phyloP scores from a whole-genome alignment of 2,329 filamentous ascomycete species.

The Sporothrix luriei region DNA sequence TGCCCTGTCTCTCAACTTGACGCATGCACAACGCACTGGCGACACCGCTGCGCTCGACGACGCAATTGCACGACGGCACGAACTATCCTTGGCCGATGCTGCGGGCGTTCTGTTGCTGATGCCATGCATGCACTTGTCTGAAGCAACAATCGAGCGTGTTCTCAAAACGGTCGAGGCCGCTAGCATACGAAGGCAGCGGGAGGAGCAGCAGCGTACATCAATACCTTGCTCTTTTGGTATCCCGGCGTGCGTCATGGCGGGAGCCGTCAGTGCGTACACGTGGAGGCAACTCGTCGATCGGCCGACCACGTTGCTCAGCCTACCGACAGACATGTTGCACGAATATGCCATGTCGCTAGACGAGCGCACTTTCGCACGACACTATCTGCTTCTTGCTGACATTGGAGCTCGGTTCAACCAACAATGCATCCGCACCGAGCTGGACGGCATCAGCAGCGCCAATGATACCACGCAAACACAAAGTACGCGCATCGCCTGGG shows the following conservation, averaged over 20 bases:
- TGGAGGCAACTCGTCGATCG: conserved; percentile 11
- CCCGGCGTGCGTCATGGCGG: conserved; percentile 6
- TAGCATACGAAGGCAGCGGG: neutral
- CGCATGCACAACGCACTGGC: neutral
- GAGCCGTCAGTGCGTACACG: conserved; percentile 14
- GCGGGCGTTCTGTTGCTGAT: conserved; percentile 11
- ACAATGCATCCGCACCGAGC: neutral
- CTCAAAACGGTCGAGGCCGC: neutral
- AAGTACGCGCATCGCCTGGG: conserved; percentile 15
- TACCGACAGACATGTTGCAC: conserved; percentile 9
- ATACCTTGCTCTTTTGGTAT: neutral
- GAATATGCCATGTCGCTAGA: neutral
- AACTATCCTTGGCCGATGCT: conserved; percentile 1
- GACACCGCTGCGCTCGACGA: neutral
- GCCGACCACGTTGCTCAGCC: neutral
- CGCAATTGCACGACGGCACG: neutral
- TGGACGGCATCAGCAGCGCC: neutral
- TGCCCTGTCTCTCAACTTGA: neutral
- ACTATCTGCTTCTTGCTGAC: conserved; percentile 20
- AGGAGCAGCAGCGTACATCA: neutral
- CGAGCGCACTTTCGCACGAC: conserved; percentile 10
- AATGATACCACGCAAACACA: neutral
- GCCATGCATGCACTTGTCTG: neutral
- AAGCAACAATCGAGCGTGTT: neutral
- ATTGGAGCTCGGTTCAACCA: conserved; percentile 18